Conservation (phyloP, 257 asterid species). For the Fraxinus pennsylvanica region DNA sequence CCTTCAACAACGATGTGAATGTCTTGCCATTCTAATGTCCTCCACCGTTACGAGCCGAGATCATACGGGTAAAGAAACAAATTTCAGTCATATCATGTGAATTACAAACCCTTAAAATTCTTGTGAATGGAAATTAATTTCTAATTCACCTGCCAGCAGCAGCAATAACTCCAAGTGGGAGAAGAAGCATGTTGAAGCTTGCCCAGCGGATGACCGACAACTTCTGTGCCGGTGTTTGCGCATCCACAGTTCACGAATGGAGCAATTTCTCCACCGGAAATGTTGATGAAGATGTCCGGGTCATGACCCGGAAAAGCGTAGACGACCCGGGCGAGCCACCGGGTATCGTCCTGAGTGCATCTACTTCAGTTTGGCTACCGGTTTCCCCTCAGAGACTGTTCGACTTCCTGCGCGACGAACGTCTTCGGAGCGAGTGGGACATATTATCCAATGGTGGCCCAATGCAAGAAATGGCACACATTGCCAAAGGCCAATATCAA, state of each 20-base stretch:
- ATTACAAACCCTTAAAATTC: too few species aligned
- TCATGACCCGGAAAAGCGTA: conserved; percentile 82
- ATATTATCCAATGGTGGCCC: conserved; percentile 91
- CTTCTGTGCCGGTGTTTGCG: conserved; percentile 87
- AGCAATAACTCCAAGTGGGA: conserved; percentile 75
- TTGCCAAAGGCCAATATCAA: conserved; percentile 86
- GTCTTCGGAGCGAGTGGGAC: conserved; percentile 88
- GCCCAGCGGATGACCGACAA: conserved; percentile 96
- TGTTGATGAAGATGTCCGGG: conserved; percentile 80
- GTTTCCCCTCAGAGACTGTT: conserved; percentile 69
- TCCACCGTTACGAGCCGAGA: conserved; percentile 49
- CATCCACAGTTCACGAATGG: conserved; percentile 92
- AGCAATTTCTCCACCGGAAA: conserved; percentile 63
- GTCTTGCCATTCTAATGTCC: conserved; percentile 86
- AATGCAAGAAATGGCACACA: conserved; percentile 92
- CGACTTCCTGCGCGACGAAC: conserved; percentile 81
- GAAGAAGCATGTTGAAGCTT: conserved; percentile 87
- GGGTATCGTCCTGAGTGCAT: conserved; percentile 82
- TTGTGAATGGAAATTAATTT: background rate
- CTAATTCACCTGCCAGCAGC: conserved; percentile 15
- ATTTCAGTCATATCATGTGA: background rate
- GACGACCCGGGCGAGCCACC: conserved; percentile 94
- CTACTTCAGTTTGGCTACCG: conserved; percentile 91
- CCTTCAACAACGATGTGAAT: conserved; percentile 84
- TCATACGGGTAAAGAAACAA: conserved; percentile 44